Conservation (phyloP, 2,329 filamentous ascomycete genomes). For the Onygenales sp. region DNA sequence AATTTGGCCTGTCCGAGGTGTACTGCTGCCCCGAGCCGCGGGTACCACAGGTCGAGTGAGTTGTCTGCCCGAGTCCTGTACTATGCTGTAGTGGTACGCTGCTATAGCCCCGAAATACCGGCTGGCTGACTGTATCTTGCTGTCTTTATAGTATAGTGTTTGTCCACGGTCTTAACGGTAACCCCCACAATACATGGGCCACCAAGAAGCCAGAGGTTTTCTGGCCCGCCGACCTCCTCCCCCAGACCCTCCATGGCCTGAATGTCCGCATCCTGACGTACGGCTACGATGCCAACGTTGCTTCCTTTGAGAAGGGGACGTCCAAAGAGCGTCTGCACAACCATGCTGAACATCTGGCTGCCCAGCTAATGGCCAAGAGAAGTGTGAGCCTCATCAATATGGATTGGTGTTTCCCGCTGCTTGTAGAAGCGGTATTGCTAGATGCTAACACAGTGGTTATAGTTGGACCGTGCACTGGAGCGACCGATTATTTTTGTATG, state of each 20-base stretch:
- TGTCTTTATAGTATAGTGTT: slow-evolving; percentile 45
- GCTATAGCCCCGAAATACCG: background rate
- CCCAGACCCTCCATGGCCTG: slow-evolving; percentile 46
- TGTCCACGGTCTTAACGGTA: slow-evolving; percentile 61
- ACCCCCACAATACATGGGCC: slow-evolving; percentile 55
- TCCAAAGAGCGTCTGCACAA: slow-evolving; percentile 60
- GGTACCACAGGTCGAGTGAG: slow-evolving; percentile 29
- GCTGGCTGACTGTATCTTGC: background rate
- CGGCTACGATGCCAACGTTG: slow-evolving; percentile 62
- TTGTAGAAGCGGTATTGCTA: background rate
- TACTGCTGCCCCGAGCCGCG: slow-evolving; percentile 22
- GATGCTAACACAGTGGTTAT: slow-evolving; percentile 6
- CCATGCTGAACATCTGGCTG: slow-evolving; percentile 61
- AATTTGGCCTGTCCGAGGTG: slow-evolving; percentile 34
- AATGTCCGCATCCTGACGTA: slow-evolving; percentile 60
- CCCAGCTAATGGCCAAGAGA: slow-evolving; percentile 53
- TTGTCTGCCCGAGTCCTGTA: background rate
- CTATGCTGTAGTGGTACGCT: background rate
- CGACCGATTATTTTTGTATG: slow-evolving; percentile 68
- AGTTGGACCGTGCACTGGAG: slow-evolving; percentile 39
- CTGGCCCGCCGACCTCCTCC: slow-evolving; percentile 62
- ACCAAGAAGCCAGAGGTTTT: slow-evolving; percentile 48
- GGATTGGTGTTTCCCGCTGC: background rate
- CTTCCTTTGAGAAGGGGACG: slow-evolving; percentile 42
- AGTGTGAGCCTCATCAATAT: slow-evolving; percentile 30